Evolutionary conservation across 2,329 filamentous ascomycete genomes (phyloP).

Genomic region (Cladosporium austrohemisphaericum): DNA sequence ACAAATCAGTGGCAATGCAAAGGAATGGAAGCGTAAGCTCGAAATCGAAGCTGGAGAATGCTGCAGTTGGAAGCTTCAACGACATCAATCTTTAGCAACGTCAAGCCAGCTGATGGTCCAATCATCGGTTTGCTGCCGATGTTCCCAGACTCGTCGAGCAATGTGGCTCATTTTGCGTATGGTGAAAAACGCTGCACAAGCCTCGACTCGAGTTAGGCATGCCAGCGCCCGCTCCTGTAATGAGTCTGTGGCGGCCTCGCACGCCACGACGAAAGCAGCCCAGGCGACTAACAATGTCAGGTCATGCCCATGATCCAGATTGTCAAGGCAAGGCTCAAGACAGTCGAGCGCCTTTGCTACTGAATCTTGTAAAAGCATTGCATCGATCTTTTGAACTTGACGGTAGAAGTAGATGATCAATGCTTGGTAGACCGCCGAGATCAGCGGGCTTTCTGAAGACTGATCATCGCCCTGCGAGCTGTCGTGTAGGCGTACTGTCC

Average conservation of each 20-base stretch:
- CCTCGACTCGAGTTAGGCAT: background rate
- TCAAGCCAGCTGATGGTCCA: constrained; percentile 8
- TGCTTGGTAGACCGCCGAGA: background rate
- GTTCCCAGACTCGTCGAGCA: constrained; percentile 1
- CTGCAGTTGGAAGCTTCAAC: too few relatives aligned
- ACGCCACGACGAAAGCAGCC: constrained; percentile 3
- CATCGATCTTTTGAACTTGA: constrained; percentile 1
- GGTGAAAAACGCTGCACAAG: constrained; percentile 1
- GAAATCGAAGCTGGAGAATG: too few relatives aligned
- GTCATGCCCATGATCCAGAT: background rate
- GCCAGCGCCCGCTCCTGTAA: constrained; percentile 1
- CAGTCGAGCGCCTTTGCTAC: constrained; percentile 1
- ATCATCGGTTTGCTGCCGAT: background rate
- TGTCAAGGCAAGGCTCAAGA: background rate
- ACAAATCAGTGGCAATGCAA: too few relatives aligned
- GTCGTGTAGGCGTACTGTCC: background rate
- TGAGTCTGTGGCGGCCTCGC: background rate
- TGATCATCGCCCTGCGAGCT: background rate
- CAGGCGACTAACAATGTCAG: constrained; percentile 3
- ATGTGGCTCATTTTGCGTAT: constrained; percentile 2
- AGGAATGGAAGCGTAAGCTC: too few relatives aligned
- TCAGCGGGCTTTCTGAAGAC: background rate
- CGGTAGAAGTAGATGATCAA: constrained; percentile 6
- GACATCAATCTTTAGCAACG: background rate
- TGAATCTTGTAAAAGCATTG: constrained; percentile 5